phyloP scores from a whole-genome alignment of 2,329 filamentous ascomycete species.

The Akanthomyces uredinophilus region DNA sequence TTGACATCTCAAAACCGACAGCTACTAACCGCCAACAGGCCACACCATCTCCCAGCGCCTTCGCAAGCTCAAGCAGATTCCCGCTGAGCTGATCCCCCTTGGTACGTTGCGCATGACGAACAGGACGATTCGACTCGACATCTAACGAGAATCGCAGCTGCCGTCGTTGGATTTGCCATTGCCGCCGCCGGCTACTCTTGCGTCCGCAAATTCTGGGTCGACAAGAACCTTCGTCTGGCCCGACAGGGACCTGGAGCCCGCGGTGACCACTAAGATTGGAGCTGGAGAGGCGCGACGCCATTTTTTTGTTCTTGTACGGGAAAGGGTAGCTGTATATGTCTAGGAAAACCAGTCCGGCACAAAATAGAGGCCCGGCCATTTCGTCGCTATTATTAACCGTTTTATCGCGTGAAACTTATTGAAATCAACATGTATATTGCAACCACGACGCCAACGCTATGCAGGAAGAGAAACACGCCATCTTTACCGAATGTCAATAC shows the following conservation, averaged over 20 bases:
- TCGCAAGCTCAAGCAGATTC: constrained; percentile 82
- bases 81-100: constrained; percentile 89
- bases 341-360: constrained; percentile 15
- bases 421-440: constrained; percentile 14
- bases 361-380: constrained; percentile 16
- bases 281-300: constrained; percentile 15
- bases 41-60: constrained; percentile 96
- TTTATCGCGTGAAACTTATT: constrained; percentile 2
- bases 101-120: constrained; percentile 50
- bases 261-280: constrained; percentile 32
- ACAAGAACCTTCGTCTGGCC: constrained; percentile 87
- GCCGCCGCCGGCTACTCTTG: constrained; percentile 77
- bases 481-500: neutral
- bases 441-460: constrained; percentile 44
- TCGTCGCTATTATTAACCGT: constrained; percentile 1
- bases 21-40: constrained; percentile 47
- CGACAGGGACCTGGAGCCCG: constrained; percentile 54
- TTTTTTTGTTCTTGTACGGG: constrained; percentile 19
- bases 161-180: constrained; percentile 83
- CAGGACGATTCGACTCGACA: neutral
- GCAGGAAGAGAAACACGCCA: constrained; percentile 20
- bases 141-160: constrained; percentile 45
- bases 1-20: constrained; percentile 17
- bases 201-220: constrained; percentile 73
- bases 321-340: constrained; percentile 16